phyloP scores from a whole-genome alignment of 495 filamentous ascomycete species.

The Bombardia bombarda region DNA sequence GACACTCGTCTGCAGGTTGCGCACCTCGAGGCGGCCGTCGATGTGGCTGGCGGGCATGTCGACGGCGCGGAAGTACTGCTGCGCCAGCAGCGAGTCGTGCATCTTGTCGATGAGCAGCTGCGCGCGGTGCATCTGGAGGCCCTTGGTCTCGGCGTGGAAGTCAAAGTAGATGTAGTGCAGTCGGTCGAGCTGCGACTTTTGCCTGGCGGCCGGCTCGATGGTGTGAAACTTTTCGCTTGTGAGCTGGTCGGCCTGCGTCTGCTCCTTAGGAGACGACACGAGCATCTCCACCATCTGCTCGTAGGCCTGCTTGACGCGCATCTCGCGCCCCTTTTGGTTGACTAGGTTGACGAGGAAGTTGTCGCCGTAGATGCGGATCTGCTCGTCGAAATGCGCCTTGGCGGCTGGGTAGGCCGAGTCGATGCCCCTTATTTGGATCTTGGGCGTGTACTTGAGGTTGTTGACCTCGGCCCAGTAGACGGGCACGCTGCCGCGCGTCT shows the following conservation, averaged over 20 bases:
- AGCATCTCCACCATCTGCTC: constrained; percentile 76
- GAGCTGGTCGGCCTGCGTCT: constrained; percentile 42
- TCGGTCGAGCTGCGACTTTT: constrained; percentile 60
- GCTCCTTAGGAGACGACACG: constrained; percentile 59
- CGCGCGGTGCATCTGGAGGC: constrained; percentile 85
- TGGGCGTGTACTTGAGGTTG: constrained; percentile 79
- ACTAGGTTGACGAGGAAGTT: constrained; percentile 96
- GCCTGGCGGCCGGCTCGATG: constrained; percentile 53
- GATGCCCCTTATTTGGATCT: constrained; percentile 75
- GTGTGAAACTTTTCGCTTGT: constrained; percentile 74
- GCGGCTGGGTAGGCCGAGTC: constrained; percentile 77
- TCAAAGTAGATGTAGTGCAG: constrained; percentile 97
- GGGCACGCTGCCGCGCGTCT: constrained; percentile 90
- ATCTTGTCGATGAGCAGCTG: constrained; percentile 78
- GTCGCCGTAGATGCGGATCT: constrained; percentile 86
- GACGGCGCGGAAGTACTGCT: constrained; percentile 88
- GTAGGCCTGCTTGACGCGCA: constrained; percentile 80
- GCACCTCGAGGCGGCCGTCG: constrained; percentile 65
- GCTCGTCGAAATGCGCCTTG: constrained; percentile 79
- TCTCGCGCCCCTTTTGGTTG: constrained; percentile 87
- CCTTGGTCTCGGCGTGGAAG: constrained; percentile 95
- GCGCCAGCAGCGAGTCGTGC: constrained; percentile 57
- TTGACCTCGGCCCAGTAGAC: constrained; percentile 95
- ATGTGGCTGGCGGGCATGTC: constrained; percentile 63
- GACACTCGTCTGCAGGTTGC: constrained; percentile 72